Conservation (phyloP, 768 basidiomycete genomes). For the Xanthoconium stramineum region DNA sequence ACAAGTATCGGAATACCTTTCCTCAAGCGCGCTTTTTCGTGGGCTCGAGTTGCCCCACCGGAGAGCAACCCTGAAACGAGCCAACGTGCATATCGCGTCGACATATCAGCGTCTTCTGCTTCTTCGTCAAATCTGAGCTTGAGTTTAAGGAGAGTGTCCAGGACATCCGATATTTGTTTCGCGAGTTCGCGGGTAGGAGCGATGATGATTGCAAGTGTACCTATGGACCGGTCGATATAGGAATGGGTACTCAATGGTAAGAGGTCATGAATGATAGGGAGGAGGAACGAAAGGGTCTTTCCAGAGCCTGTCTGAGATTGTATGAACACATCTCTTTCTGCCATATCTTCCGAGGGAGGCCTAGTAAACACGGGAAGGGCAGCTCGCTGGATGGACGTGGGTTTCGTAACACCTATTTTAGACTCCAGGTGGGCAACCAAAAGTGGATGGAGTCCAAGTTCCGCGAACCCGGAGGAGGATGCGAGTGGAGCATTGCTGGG, state of each 20-base stretch:
- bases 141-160: slow-evolving; percentile 76
- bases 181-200: slow-evolving; percentile 95
- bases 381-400: slow-evolving; percentile 87
- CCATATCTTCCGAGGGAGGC: slow-evolving; percentile 33
- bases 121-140: slow-evolving; percentile 62
- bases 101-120: slow-evolving; percentile 43
- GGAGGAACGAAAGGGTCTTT: slow-evolving; percentile 89
- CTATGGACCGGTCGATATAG: slow-evolving; percentile 92
- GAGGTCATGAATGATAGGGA: slow-evolving; percentile 94
- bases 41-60: slow-evolving; percentile 89
- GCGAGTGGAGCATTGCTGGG: slow-evolving; percentile 84
- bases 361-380: slow-evolving; percentile 61
- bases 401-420: slow-evolving; percentile 81
- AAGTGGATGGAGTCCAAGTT: slow-evolving; percentile 80
- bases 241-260: slow-evolving; percentile 86
- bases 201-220: slow-evolving; percentile 91
- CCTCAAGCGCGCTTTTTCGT: slow-evolving; percentile 93
- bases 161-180: slow-evolving; percentile 95
- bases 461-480: slow-evolving; percentile 74
- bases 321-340: slow-evolving; percentile 77
- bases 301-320: slow-evolving; percentile 98
- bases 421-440: slow-evolving; percentile 70
- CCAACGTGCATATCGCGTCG: slow-evolving; percentile 73
- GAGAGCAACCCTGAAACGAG: slow-evolving; percentile 90
- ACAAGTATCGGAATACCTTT: slow-evolving; percentile 96